Evolutionary conservation across 768 basidiomycete genomes (phyloP).

Genomic region (Boletellus ananiceps): DNA sequence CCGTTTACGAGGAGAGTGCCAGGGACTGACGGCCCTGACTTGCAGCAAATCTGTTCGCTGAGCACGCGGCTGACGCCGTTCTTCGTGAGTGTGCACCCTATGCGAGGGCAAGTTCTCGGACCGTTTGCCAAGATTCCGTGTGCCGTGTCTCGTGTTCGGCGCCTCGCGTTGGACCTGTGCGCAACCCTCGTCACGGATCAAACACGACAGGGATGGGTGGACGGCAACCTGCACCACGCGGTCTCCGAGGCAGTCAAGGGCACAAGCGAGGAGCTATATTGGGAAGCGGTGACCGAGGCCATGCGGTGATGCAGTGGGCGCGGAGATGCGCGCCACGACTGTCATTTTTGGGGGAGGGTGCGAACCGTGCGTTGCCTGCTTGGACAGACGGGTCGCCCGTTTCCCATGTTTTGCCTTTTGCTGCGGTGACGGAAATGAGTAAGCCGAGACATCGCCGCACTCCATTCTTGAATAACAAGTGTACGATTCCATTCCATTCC

Average conservation of each 20-base stretch:
- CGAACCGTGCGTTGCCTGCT: constrained; percentile 2
- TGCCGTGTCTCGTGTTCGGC: constrained; percentile 37
- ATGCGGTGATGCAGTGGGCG: constrained; percentile 6
- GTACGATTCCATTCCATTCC: constrained; percentile 5
- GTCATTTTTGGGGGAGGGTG: no score
- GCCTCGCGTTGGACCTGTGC: constrained; percentile 63
- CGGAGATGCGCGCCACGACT: not conserved
- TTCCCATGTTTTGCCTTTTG: constrained; percentile 7
- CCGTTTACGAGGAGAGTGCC: not conserved
- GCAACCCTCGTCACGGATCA: constrained; percentile 28
- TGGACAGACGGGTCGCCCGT: not conserved
- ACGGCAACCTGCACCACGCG: constrained; percentile 19
- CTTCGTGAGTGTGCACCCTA: constrained; percentile 74
- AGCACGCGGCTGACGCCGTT: constrained; percentile 68
- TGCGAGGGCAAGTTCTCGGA: constrained; percentile 66
- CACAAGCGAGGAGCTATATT: constrained; percentile 27
- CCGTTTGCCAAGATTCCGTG: constrained; percentile 70
- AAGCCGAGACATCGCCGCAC: constrained; percentile 6
- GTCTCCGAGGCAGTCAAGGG: constrained; percentile 26
- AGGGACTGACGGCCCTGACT: constrained; percentile 13
- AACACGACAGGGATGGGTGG: constrained; percentile 5
- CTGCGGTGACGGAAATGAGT: constrained; percentile 17
- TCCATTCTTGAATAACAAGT: not conserved
- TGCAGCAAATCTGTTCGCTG: constrained; percentile 47
- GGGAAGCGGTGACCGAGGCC: constrained; percentile 30